A percentile compares a stretch with the other conserved stretches of the same genome.
Evolutionary conservation across 306 rosid genomes (phyloP).

Genomic region (Fragaria nilgerrensis): DNA sequence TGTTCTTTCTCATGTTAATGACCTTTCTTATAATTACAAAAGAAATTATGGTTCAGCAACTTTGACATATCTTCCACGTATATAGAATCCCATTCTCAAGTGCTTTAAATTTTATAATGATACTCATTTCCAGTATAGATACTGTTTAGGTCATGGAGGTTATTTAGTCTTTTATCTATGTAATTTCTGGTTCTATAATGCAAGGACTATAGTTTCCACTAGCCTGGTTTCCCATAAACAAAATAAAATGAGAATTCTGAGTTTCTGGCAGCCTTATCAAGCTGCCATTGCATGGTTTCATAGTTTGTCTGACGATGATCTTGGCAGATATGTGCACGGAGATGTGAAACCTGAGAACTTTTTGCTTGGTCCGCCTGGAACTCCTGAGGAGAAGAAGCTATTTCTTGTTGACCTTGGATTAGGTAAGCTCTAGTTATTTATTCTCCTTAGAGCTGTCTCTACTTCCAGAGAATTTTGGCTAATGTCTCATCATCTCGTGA

Average conservation of each 20-base stretch:
- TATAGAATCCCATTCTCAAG: background rate
- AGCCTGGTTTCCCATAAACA: background rate
- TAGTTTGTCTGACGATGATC: conserved; percentile 11
- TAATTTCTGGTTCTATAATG: background rate
- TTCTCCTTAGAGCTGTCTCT: background rate
- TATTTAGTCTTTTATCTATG: background rate
- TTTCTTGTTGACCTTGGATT: conserved; percentile 58
- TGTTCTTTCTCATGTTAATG: conserved; percentile 5
- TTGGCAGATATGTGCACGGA: conserved; percentile 51
- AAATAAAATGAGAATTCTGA: background rate
- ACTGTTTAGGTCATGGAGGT: conserved; percentile 5
- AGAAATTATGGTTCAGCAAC: background rate
- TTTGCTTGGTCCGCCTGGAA: conserved; percentile 50
- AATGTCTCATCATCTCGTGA: conserved; percentile 2
- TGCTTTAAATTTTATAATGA: background rate
- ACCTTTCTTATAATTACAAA: background rate
- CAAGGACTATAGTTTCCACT: background rate
- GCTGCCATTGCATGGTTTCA: background rate
- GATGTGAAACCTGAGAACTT: conserved; percentile 57
- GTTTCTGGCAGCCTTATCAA: background rate
- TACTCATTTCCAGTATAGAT: background rate
- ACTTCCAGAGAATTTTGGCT: background rate
- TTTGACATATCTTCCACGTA: background rate
- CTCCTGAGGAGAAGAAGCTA: conserved; percentile 45
- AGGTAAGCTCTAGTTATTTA: conserved; percentile 22